Evolutionary conservation across 352 stramenopile genomes (phyloP).

Genomic region (Phytophthora pisi): DNA sequence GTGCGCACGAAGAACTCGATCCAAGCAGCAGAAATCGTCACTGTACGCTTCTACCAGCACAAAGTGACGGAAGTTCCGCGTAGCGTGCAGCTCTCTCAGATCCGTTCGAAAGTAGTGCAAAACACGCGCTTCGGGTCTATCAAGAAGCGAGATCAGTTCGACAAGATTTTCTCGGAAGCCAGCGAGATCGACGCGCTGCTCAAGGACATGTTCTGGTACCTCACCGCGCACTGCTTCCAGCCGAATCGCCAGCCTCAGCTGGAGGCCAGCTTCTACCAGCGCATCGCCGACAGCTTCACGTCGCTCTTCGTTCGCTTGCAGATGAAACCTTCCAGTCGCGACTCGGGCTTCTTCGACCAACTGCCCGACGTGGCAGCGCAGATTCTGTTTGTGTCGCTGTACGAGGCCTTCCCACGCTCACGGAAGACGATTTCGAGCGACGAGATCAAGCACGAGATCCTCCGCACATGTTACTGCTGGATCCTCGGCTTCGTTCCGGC

Average conservation of each 20-base stretch:
- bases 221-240: slow-evolving; percentile 69
- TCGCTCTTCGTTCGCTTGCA: slow-evolving; percentile 67
- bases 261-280: slow-evolving; percentile 56
- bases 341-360: slow-evolving; percentile 60
- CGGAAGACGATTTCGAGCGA: slow-evolving; percentile 48
- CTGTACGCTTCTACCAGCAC: slow-evolving; percentile 55
- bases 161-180: slow-evolving; percentile 45
- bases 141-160: slow-evolving; percentile 46
- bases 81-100: slow-evolving; percentile 51
- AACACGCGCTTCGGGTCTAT: slow-evolving; percentile 41
- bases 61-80: slow-evolving; percentile 57
- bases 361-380: slow-evolving; percentile 65
- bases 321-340: slow-evolving; percentile 51
- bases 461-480: slow-evolving; percentile 65
- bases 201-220: slow-evolving; percentile 82
- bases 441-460: slow-evolving; percentile 44
- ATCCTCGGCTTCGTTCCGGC: slow-evolving; percentile 65
- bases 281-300: slow-evolving; percentile 75
- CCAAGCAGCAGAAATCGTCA: slow-evolving; percentile 69
- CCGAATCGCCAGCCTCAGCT: slow-evolving; percentile 40
- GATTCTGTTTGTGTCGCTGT: slow-evolving; percentile 67
- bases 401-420: slow-evolving; percentile 76
- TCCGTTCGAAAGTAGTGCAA: slow-evolving; percentile 59
- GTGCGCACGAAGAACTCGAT: slow-evolving; percentile 75
- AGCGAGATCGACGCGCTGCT: slow-evolving; percentile 59